These are phyloP conservation scores for Rhinocladiella mackenziei DNA, from an alignment of 2,329 filamentous ascomycete genomes.

Conservation along the genomic window DNA sequence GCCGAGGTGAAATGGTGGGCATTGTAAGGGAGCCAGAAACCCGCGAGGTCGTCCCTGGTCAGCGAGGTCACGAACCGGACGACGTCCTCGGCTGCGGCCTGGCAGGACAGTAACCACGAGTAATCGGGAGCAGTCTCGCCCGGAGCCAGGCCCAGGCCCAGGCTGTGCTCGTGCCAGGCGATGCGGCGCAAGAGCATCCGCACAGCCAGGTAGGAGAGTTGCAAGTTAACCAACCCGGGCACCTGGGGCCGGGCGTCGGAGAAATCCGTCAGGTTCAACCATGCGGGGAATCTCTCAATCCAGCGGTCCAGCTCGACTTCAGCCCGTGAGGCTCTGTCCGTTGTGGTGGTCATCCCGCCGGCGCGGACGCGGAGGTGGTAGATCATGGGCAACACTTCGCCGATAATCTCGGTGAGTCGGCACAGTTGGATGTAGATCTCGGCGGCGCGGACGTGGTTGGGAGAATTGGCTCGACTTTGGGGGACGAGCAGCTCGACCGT, in stretches of 20 bases:
- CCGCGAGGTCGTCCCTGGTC: conserved; percentile 21
- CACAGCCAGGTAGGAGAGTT: conserved; percentile 43
- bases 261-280: conserved; percentile 39
- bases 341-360: conserved; percentile 41
- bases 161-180: conserved; percentile 42
- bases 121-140: conserved; percentile 23
- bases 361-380: conserved; percentile 44
- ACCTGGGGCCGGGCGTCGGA: conserved; percentile 36
- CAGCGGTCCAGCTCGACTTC: conserved; percentile 45
- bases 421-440: conserved; percentile 53
- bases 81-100: conserved; percentile 23
- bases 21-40: conserved; percentile 29
- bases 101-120: conserved; percentile 28
- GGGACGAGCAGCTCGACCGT: conserved; percentile 42
- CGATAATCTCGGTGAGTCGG: conserved; percentile 46
- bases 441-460: conserved; percentile 44
- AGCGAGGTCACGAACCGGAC: conserved; percentile 42
- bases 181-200: conserved; percentile 48
- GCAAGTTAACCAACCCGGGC: conserved; percentile 43
- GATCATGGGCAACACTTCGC: conserved; percentile 45
- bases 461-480: conserved; percentile 36
- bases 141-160: conserved; percentile 50
- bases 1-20: conserved; percentile 30
- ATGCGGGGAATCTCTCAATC: conserved; percentile 45
- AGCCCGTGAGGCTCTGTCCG: conserved; percentile 43